These are phyloP conservation scores for Carex sylvatica DNA, from an alignment of 202 grass and related monocot species.

Conservation along the genomic window DNA sequence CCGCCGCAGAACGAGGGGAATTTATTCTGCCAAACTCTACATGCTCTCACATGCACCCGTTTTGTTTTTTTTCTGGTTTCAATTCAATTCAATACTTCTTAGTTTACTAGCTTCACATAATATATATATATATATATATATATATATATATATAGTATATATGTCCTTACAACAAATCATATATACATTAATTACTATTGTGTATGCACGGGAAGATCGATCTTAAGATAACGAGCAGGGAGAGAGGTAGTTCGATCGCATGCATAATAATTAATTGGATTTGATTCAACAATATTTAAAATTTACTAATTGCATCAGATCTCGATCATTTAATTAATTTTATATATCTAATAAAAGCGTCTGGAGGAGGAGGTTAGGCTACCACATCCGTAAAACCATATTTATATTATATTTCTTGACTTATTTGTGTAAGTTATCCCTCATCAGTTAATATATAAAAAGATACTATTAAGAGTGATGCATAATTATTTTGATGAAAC, in stretches of 20 bases:
- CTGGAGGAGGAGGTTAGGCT: too few species aligned
- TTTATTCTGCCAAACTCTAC: conserved; percentile 35
- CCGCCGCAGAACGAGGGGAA: conserved; percentile 30
- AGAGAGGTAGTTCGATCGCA: not conserved
- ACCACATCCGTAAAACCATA: too few species aligned
- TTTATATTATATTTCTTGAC: too few species aligned
- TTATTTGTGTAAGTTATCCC: too few species aligned
- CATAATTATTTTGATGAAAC: too few species aligned
- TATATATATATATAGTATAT: too few species aligned
- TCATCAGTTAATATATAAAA: too few species aligned
- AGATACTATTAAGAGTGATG: too few species aligned
- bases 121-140: too few species aligned
- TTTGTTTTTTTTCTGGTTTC: conserved; percentile 8
- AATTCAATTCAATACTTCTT: not conserved
- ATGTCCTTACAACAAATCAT: not conserved
- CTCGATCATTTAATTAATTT: too few species aligned
- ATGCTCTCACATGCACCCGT: conserved; percentile 32
- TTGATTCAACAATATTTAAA: not conserved
- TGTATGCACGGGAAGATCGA: not conserved
- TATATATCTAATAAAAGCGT: too few species aligned
- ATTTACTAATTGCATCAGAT: not conserved
- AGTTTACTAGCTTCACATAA: not conserved
- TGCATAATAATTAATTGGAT: not conserved
- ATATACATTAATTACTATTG: not conserved
- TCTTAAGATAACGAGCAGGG: not conserved